Evolutionary conservation across 2,329 filamentous ascomycete genomes (phyloP).

Genomic region (Aspergillus glaucus): DNA sequence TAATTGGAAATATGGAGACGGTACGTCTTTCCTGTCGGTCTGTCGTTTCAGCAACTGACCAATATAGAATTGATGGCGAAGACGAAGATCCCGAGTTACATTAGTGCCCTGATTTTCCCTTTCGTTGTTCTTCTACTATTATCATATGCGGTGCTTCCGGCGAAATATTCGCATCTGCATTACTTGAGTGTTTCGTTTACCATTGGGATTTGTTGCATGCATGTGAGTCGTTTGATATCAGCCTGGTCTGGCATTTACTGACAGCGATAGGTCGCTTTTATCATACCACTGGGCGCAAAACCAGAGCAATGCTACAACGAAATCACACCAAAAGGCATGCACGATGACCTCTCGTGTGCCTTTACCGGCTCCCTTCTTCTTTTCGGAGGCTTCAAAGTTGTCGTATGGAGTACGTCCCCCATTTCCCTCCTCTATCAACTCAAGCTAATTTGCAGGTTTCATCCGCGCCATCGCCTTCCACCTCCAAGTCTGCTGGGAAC

Average conservation of each 20-base stretch:
- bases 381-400: constrained; percentile 74
- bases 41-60: not conserved
- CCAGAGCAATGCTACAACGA: constrained; percentile 78
- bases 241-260: constrained; percentile 6
- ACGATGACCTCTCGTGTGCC: constrained; percentile 71
- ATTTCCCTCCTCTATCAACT: not conserved
- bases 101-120: constrained; percentile 68
- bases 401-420: constrained; percentile 64
- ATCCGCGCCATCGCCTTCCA: constrained; percentile 85
- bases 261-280: constrained; percentile 67
- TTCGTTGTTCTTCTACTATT: constrained; percentile 69
- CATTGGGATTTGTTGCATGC: constrained; percentile 68
- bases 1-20: constrained; percentile 62
- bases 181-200: constrained; percentile 88
- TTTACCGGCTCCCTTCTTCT: constrained; percentile 82
- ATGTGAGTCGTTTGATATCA: constrained; percentile 48
- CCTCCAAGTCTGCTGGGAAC: constrained; percentile 96
- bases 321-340: constrained; percentile 93
- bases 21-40: constrained; percentile 28
- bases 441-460: constrained; percentile 50
- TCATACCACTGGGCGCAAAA: constrained; percentile 72
- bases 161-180: constrained; percentile 84
- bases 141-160: constrained; percentile 73
- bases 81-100: constrained; percentile 67
- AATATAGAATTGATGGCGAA: constrained; percentile 47